Base-by-base conservation (phyloP, 495 filamentous ascomycete genomes). In the Cryomyces antarcticus region DNA sequence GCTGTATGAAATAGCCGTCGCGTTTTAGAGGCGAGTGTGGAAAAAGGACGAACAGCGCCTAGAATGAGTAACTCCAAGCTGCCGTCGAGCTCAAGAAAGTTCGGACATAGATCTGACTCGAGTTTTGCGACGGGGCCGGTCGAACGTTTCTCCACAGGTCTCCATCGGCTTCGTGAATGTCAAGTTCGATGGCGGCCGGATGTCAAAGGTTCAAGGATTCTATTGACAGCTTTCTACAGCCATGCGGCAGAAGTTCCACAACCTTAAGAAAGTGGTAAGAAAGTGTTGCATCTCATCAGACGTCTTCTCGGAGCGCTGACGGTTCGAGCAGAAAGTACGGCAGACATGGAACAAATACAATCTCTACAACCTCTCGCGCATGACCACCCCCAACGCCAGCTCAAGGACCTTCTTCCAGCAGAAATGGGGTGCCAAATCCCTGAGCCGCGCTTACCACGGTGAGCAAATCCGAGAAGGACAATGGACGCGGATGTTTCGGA, bases 281-380 rank as follows among this genome's bases (percentile, higher is more conserved):
- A 24, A 10, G 9, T 36, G 1, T 36, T 10, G 9, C 33, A 10
- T 13, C 33, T 24, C 5, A n/a, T 43, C 37, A 37, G 12, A 36
- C 37, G 41, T 31, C 35, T 17, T 37, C 30, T 45, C 34, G 13
- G 36, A 41, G 33, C 57, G 57, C 47, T 53, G 53, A 48, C 4
- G 33, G 1, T 30, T 4, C 28, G 17, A 11, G 5, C 48, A 95
- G 89, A 89, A 83, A 80, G 55, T 95, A 60, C 80, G 89, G 47
- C 83, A 88, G 70, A 86, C 82, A 70, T 95, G 87, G 92, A 92
- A 83, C 65, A 93, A 93, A 63, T 87, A 84, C 69, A 94, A 92
- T 54, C 69, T 97, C 48, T 97, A 80, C 71, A 95, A 94, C 66
- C 62, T 97, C 47, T 54, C 61, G 28, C 67, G 68, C 44, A 59